phyloP scores from a whole-genome alignment of 2,329 filamentous ascomycete genomes.

The Sclerotinia minor region DNA sequence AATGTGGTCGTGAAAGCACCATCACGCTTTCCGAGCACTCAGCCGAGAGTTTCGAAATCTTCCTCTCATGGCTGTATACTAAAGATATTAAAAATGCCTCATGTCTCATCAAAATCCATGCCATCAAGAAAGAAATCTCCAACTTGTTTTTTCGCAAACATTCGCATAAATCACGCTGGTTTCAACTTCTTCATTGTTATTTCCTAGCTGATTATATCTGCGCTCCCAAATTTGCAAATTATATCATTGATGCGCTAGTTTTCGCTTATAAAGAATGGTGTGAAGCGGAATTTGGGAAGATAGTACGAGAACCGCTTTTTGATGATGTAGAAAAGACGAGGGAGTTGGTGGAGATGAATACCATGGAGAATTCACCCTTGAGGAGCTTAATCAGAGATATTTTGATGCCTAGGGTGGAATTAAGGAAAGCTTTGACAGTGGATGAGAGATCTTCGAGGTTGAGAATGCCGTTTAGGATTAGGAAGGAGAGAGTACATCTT shows the following conservation, averaged over 20 bases:
- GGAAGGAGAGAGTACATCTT: too few relatives aligned
- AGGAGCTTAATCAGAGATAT: not conserved
- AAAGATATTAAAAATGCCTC: not conserved
- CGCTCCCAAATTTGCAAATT: not conserved
- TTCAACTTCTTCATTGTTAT: conserved; percentile 8
- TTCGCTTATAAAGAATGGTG: not conserved
- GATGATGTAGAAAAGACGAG: not conserved
- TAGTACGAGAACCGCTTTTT: not conserved
- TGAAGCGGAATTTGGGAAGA: not conserved
- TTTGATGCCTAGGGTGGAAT: not conserved
- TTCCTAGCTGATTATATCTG: conserved; percentile 9
- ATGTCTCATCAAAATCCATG: not conserved
- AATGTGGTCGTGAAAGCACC: not conserved
- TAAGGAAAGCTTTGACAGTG: too few relatives aligned
- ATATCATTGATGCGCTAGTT: conserved; percentile 3
- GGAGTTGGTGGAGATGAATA: not conserved
- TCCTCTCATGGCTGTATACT: conserved; percentile 7
- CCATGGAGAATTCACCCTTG: not conserved
- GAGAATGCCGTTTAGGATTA: too few relatives aligned
- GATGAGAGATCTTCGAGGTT: too few relatives aligned
- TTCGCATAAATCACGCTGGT: not conserved
- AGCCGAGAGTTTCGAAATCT: conserved; percentile 6
- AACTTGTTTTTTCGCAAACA: not conserved
- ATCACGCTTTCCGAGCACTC: not conserved
- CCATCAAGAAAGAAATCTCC: too few relatives aligned